Percentiles rank a stretch among this genome's conserved stretches.
These are phyloP conservation scores for Rhynchosporium graminicola DNA, from an alignment of 2,329 filamentous ascomycete species.

Conservation along the genomic window DNA sequence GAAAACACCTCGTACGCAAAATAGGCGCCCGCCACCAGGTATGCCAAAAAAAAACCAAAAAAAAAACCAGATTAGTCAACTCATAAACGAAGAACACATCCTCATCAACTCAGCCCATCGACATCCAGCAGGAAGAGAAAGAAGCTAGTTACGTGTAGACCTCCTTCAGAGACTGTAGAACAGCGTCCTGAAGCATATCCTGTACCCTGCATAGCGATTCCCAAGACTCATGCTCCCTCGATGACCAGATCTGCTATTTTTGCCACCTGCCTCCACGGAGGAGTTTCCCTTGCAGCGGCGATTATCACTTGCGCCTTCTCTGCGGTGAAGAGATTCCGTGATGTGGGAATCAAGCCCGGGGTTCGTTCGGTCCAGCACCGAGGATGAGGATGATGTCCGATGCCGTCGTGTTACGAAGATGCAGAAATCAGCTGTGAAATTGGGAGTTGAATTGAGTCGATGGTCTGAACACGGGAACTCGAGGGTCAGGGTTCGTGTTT, in stretches of 20 bases:
- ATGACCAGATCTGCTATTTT: conserved; percentile 42
- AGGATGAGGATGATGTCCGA: conserved; percentile 43
- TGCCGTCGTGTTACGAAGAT: conserved; percentile 16
- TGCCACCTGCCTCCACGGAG: conserved; percentile 33
- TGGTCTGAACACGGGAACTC: too few relatives aligned
- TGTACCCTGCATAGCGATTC: conserved; percentile 41
- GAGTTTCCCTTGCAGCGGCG: conserved; percentile 39
- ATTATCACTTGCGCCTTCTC: conserved; percentile 47
- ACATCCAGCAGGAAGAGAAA: not conserved
- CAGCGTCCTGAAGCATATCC: conserved; percentile 41
- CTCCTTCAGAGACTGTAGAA: conserved; percentile 40
- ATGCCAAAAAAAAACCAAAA: conserved; percentile 38
- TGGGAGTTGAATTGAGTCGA: too few relatives aligned
- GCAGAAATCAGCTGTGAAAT: not conserved
- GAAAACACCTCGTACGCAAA: conserved; percentile 51
- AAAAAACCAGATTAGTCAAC: conserved; percentile 41
- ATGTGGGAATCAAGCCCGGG: conserved; percentile 40
- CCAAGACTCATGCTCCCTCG: conserved; percentile 43
- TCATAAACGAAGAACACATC: not conserved
- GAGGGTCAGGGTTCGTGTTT: too few relatives aligned
- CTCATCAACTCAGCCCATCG: not conserved
- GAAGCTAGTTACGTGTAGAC: conserved; percentile 39
- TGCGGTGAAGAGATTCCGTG: conserved; percentile 41
- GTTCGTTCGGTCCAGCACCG: conserved; percentile 43
- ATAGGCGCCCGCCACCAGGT: conserved; percentile 37